Evolutionary conservation across 2,329 filamentous ascomycete genomes (phyloP), one percentile per base, ranked within the genome.

Genomic region (Plenodomus lindquistii): DNA sequence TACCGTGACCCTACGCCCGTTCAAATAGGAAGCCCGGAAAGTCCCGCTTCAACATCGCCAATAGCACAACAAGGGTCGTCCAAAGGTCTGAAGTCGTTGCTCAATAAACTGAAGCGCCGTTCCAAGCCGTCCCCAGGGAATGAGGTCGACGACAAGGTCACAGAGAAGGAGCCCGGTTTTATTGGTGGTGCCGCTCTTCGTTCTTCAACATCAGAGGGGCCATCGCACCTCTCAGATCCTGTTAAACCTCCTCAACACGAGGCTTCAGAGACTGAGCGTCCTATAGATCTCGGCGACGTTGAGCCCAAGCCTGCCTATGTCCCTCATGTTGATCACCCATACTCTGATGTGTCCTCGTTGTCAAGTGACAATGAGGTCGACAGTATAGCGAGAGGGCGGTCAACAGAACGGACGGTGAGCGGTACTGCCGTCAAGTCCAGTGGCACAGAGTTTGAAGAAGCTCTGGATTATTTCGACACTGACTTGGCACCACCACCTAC

Each of bases 401-500:
- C 52, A 16, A 46, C 57, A 34, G 48, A 61, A 41, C 58, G 64
- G 9, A 53, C 60, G 17, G 44, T 46, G 9, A 68, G 56, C 29
- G 57, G 57, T 2, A 61, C 72, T n/a, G 68, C 71, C 37, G 73
- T 67, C 21, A 70, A 54, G 34, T 67, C 59, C 31, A 70, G 64
- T 17, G 67, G 77, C 20, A 63, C 78, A 5, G 78, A 81, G 37
- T 78, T 79, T 44, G 79, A 83, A 47, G 81, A 83, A 66, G 78
- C 75, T 9, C 73, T 73, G 49, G 78, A 81, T 57, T 65, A 67
- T 37, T 79, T 80, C 48, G 78, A 82, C 52, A 75, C 79, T 56
- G 71, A 64, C 31, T 61, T 71, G 17, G 67, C 60, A 19, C 74
- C 75, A 31, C 71, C 73, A 15, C 73, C 74, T 31, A 71, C 63